Evolutionary conservation across 352 stramenopile genomes (phyloP).

Genomic region (Phytophthora meadii): DNA sequence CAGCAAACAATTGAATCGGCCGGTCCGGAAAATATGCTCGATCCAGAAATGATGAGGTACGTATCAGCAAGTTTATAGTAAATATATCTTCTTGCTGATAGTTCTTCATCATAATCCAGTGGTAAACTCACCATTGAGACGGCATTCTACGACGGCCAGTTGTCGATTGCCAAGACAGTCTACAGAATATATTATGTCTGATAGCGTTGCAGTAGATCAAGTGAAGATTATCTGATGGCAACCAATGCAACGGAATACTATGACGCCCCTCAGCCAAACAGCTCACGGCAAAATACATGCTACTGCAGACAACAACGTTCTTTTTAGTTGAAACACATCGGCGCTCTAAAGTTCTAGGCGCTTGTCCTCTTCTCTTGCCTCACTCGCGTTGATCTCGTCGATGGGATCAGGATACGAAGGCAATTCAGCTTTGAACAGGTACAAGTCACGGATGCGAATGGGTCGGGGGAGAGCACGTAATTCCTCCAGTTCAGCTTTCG

Average conservation of each 20-base stretch:
- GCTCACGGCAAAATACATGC: slow-evolving; percentile 30
- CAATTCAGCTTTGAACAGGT: slow-evolving; percentile 69
- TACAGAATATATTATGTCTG: slow-evolving; percentile 95
- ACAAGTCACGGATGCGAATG: slow-evolving; percentile 60
- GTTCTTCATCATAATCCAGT: slow-evolving; percentile 31
- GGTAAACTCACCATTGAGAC: slow-evolving; percentile 96
- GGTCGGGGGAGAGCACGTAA: slow-evolving; percentile 31
- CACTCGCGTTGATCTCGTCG: slow-evolving; percentile 44
- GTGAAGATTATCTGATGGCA: background rate
- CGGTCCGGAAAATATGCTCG: slow-evolving; percentile 89
- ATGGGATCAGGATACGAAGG: slow-evolving; percentile 54
- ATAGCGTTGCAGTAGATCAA: slow-evolving; percentile 20
- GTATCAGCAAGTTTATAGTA: background rate
- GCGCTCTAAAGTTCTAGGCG: slow-evolving; percentile 43
- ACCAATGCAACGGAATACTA: slow-evolving; percentile 4
- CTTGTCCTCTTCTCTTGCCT: slow-evolving; percentile 28
- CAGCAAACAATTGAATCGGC: slow-evolving; percentile 95
- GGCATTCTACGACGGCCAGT: slow-evolving; percentile 93
- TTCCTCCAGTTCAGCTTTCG: slow-evolving; percentile 32
- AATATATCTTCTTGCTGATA: background rate
- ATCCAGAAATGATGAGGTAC: slow-evolving; percentile 84
- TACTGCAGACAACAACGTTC: slow-evolving; percentile 22
- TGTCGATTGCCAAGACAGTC: slow-evolving; percentile 90
- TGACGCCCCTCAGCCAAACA: slow-evolving; percentile 8
- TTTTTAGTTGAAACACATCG: slow-evolving; percentile 9